Evolutionary conservation across 2,329 filamentous ascomycete genomes (phyloP).

Genomic region (Neonectria ditissima): DNA sequence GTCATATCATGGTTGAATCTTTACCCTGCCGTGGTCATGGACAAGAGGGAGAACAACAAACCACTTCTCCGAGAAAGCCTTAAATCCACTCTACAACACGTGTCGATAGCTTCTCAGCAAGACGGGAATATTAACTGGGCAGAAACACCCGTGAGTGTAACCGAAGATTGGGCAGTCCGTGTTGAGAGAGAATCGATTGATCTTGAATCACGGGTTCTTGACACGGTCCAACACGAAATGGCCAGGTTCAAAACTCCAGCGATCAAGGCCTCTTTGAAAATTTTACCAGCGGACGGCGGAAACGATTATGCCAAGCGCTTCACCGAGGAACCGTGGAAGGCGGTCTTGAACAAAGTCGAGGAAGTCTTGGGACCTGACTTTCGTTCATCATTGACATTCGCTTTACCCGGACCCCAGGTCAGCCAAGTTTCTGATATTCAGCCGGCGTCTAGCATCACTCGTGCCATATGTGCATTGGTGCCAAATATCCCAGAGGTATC

Average conservation of each 20-base stretch:
- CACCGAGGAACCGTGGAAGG: background rate
- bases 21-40: background rate
- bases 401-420: background rate
- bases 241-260: constrained; percentile 7
- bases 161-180: background rate
- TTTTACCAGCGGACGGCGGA: constrained; percentile 1
- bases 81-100: background rate
- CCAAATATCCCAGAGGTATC: background rate
- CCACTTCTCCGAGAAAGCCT: background rate
- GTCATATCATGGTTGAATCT: background rate
- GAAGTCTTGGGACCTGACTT: constrained; percentile 4
- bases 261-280: constrained; percentile 3
- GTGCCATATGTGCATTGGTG: background rate
- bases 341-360: background rate
- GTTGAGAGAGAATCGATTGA: background rate
- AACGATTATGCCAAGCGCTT: background rate
- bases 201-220: constrained; percentile 10
- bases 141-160: background rate
- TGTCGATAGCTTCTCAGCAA: background rate
- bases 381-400: background rate
- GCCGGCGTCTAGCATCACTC: background rate
- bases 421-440: background rate
- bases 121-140: background rate
- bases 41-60: background rate
- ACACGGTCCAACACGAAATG: constrained; percentile 5